A percentile compares a stretch with the other conserved stretches of the same genome.
phyloP scores from a whole-genome alignment of 2,329 filamentous ascomycete species.

The Verticillium nonalfalfae region DNA sequence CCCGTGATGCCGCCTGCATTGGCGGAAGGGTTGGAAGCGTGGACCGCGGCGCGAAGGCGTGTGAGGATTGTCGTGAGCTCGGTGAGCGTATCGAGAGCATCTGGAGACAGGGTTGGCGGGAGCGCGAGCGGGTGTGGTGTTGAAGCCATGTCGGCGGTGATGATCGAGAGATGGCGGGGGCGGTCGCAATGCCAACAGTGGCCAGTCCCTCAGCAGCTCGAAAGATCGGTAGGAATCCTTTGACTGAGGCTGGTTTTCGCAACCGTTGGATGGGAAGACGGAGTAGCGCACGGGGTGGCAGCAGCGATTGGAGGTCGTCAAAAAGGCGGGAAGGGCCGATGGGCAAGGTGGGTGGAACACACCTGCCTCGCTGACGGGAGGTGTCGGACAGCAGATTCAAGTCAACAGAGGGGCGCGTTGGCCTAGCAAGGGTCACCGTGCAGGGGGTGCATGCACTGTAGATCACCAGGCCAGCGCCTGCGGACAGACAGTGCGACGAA shows the following conservation, averaged over 20 bases:
- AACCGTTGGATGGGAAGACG: no score
- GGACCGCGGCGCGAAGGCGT: conserved; percentile 55
- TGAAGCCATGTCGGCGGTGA: background rate
- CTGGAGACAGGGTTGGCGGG: conserved; percentile 65
- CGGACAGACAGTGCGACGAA: background rate
- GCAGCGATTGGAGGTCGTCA: background rate
- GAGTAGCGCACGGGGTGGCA: background rate
- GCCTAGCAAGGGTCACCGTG: conserved; percentile 1
- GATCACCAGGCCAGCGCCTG: background rate
- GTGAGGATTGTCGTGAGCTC: conserved; percentile 73
- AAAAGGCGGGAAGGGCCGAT: background rate
- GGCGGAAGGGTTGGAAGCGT: conserved; percentile 22
- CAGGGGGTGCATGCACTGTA: background rate
- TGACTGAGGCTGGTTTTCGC: no score
- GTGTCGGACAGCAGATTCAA: conserved; percentile 5
- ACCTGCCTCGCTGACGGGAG: background rate
- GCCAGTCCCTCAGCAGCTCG: no score
- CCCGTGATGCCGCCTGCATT: conserved; percentile 29
- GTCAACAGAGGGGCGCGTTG: conserved; percentile 13
- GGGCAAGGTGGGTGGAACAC: no score
- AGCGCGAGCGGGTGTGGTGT: conserved; percentile 37
- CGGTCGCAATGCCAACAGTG: background rate
- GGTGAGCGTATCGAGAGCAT: conserved; percentile 80
- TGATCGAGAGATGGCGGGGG: background rate
- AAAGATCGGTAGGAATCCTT: background rate